Percentiles rank a stretch among this genome's conserved stretches.
These are phyloP conservation scores for Lasiodiplodia citricola DNA, from an alignment of 2,329 filamentous ascomycete genomes.

Conservation along the genomic window DNA sequence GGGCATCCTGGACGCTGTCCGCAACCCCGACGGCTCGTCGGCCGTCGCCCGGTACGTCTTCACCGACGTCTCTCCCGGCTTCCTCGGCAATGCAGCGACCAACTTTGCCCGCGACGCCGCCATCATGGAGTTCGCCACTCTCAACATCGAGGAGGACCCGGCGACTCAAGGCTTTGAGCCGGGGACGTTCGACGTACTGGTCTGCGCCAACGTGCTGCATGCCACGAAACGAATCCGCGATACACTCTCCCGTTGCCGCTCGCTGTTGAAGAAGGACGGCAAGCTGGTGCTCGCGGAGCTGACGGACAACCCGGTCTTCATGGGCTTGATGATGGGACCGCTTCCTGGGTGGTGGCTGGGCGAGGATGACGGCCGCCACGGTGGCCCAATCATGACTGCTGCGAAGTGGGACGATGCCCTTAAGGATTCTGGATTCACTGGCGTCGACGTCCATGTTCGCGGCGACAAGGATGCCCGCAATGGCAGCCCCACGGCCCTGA, in stretches of 20 bases:
- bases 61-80: constrained; percentile 34
- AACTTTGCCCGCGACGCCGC: constrained; percentile 13
- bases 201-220: constrained; percentile 27
- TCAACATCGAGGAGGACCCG: constrained; percentile 26
- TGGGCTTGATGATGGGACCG: constrained; percentile 2
- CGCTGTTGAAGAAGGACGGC: constrained; percentile 46
- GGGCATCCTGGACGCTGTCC: background rate
- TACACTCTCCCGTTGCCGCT: constrained; percentile 28
- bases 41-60: constrained; percentile 28
- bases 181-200: constrained; percentile 20
- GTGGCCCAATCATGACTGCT: constrained; percentile 32
- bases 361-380: constrained; percentile 35
- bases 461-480: background rate
- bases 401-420: constrained; percentile 5
- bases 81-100: constrained; percentile 28
- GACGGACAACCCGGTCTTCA: constrained; percentile 25
- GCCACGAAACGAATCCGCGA: constrained; percentile 25
- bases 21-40: background rate
- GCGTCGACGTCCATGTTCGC: constrained; percentile 5
- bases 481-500: background rate
- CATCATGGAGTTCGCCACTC: constrained; percentile 9
- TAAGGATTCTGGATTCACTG: background rate
- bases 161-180: constrained; percentile 22
- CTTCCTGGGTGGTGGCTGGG: constrained; percentile 45
- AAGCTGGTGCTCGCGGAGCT: constrained; percentile 43